Evolutionary conservation across 2,329 filamentous ascomycete species (phyloP).

Genomic region (Drechmeria coniospora): DNA sequence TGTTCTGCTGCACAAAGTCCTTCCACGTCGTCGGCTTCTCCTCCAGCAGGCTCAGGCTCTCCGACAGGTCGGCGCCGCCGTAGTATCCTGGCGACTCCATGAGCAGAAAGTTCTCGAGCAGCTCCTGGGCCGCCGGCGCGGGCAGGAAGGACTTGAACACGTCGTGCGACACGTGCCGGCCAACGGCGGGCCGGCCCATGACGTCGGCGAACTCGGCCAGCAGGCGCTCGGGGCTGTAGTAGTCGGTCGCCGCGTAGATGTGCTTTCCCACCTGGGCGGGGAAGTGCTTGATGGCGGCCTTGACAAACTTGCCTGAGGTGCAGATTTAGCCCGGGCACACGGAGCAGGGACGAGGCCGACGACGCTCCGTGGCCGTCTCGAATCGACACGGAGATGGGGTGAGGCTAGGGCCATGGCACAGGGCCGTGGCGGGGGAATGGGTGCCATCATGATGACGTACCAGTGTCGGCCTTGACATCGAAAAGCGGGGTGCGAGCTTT

Average conservation of each 20-base stretch:
- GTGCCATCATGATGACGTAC: slow-evolving; percentile 17
- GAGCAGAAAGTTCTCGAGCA: slow-evolving; percentile 27
- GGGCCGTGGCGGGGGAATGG: background rate
- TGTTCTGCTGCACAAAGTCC: slow-evolving; percentile 18
- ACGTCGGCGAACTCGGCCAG: slow-evolving; percentile 19
- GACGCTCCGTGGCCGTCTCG: background rate
- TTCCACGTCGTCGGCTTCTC: slow-evolving; percentile 23
- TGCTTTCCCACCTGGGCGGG: slow-evolving; percentile 13
- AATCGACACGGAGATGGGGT: background rate
- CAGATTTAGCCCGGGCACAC: no score
- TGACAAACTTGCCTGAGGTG: slow-evolving; percentile 18
- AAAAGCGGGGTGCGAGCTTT: slow-evolving; percentile 22
- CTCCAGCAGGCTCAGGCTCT: slow-evolving; percentile 17
- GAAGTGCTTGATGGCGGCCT: slow-evolving; percentile 16
- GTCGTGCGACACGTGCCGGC: slow-evolving; percentile 16
- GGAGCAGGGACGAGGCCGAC: no score
- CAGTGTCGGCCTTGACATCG: slow-evolving; percentile 22
- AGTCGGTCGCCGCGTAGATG: slow-evolving; percentile 20
- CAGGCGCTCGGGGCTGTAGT: slow-evolving; percentile 17
- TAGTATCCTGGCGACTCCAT: slow-evolving; percentile 27
- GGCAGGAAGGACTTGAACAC: slow-evolving; percentile 20
- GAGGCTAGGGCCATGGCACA: no score
- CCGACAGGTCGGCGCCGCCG: slow-evolving; percentile 15
- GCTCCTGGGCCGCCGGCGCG: slow-evolving; percentile 14
- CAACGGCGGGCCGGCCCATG: slow-evolving; percentile 16